Conservation (phyloP, 1,284 basidiomycete genomes). For the Malassezia equina region DNA sequence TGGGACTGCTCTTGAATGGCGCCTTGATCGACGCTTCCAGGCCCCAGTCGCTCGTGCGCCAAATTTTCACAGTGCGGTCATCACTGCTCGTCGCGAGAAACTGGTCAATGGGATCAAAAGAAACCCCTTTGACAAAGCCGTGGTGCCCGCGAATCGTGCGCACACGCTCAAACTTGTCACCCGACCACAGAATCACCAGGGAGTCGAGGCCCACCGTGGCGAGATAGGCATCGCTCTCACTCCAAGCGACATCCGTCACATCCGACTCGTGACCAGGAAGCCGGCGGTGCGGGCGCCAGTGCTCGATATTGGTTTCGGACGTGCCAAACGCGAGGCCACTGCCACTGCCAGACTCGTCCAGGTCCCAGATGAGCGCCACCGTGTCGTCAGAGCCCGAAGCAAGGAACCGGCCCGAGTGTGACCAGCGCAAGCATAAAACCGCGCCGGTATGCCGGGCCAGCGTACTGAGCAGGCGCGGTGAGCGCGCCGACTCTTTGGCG, state of each 20-base stretch:
- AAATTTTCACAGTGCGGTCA: conserved; percentile 89
- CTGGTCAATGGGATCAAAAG: conserved; percentile 94
- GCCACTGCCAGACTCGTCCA: conserved; percentile 54
- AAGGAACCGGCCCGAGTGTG: conserved; percentile 81
- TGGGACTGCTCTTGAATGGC: conserved; percentile 86
- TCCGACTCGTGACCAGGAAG: conserved; percentile 74
- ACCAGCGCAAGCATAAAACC: conserved; percentile 90
- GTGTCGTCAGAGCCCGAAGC: conserved; percentile 94
- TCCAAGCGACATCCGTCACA: conserved; percentile 92
- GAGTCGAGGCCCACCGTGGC: conserved; percentile 91
- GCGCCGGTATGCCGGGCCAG: conserved; percentile 88
- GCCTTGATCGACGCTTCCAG: conserved; percentile 72
- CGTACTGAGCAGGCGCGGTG: conserved; percentile 78
- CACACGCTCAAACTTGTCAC: conserved; percentile 50
- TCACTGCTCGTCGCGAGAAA: conserved; percentile 73
- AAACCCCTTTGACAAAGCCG: conserved; percentile 96
- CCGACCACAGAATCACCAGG: conserved; percentile 71
- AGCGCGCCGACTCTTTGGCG: conserved; percentile 62
- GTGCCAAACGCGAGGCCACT: conserved; percentile 33
- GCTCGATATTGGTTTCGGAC: conserved; percentile 59
- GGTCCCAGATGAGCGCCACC: conserved; percentile 91
- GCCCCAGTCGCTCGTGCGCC: conserved; percentile 85
- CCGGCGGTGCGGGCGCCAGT: conserved; percentile 85
- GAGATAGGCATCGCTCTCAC: conserved; percentile 65
- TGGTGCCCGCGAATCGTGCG: conserved; percentile 76